These are phyloP conservation scores for Reutealis trisperma DNA, from an alignment of 345 rosid species.

Conservation along the genomic window DNA sequence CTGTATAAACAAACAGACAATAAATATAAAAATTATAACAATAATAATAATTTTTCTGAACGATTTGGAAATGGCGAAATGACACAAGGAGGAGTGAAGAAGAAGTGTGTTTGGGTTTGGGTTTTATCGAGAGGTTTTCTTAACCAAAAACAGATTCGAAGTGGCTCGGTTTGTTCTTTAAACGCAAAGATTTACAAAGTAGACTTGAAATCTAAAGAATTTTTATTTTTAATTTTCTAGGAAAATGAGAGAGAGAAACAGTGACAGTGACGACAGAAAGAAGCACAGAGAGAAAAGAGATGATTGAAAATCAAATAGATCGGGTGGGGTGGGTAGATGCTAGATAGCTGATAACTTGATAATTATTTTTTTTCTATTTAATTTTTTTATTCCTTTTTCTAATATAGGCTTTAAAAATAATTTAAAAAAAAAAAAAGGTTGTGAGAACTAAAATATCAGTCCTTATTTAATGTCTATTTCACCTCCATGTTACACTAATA, in stretches of 20 bases:
- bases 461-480: background rate
- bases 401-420: too few relatives aligned
- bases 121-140: background rate
- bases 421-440: too few relatives aligned
- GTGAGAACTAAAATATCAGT: background rate
- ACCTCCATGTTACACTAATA: background rate
- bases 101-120: background rate
- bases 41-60: background rate
- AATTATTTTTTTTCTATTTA: background rate
- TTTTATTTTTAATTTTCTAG: background rate
- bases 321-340: conserved; percentile 17
- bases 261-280: background rate
- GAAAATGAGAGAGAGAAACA: background rate
- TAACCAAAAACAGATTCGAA: background rate
- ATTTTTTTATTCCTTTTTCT: background rate
- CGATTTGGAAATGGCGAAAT: background rate
- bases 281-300: background rate
- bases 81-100: background rate
- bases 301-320: conserved; percentile 20
- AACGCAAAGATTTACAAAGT: background rate
- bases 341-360: background rate
- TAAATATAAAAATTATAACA: background rate
- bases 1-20: background rate
- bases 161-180: background rate
- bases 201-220: conserved; percentile 3